Evolutionary conservation across 1,284 basidiomycete genomes (phyloP).

Genomic region (Rhodotorula glutinis): DNA sequence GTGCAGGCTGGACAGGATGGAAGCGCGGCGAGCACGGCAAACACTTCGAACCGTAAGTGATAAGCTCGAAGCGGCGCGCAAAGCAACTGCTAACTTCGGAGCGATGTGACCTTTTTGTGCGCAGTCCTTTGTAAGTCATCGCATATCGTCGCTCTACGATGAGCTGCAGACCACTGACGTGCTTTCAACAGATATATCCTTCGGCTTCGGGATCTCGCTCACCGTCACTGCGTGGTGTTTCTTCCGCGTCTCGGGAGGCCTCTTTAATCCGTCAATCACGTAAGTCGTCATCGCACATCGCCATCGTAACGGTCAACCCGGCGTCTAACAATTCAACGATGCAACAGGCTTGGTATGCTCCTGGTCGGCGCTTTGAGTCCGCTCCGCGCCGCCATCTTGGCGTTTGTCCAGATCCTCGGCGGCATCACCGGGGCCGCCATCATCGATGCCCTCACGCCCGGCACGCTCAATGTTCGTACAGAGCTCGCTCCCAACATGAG

Average conservation of each 20-base stretch:
- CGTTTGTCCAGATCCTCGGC: constrained; percentile 48
- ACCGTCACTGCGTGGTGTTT: constrained; percentile 63
- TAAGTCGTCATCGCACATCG: constrained; percentile 1
- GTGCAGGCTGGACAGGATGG: neutral
- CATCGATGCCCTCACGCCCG: constrained; percentile 10
- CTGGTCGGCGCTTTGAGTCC: constrained; percentile 62
- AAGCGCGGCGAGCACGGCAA: neutral
- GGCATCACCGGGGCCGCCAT: constrained; percentile 41
- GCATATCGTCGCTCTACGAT: too few relatives aligned
- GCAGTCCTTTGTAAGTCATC: constrained; percentile 22
- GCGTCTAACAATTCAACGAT: constrained; percentile 7
- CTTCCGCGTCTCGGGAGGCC: constrained; percentile 26
- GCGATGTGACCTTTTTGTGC: too few relatives aligned
- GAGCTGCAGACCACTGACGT: too few relatives aligned
- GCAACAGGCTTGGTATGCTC: constrained; percentile 58
- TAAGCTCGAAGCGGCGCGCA: constrained; percentile 47
- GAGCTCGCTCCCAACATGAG: constrained; percentile 12
- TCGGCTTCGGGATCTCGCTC: constrained; percentile 58
- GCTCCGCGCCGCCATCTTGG: constrained; percentile 62
- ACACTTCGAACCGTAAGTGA: constrained; percentile 37
- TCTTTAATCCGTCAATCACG: constrained; percentile 66
- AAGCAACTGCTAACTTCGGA: too few relatives aligned
- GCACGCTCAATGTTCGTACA: constrained; percentile 17
- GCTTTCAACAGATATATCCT: constrained; percentile 10
- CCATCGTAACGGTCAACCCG: neutral